A percentile compares a stretch with the other conserved stretches of the same genome.
Conservation (phyloP, 2,329 filamentous ascomycete species). For the Aspergillus sp. region DNA sequence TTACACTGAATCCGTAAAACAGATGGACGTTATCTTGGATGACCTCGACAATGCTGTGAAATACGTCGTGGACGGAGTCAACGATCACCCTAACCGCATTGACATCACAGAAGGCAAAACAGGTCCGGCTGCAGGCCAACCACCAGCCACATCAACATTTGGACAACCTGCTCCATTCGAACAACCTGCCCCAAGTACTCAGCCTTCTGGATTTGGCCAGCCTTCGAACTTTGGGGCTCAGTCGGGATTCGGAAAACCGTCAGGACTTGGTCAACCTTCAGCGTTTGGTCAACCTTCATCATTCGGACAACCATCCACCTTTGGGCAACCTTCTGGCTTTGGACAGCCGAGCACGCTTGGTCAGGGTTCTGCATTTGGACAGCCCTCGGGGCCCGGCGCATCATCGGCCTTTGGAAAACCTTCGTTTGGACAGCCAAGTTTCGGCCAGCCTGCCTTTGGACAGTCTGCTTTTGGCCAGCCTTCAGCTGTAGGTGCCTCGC, state of each 20-base stretch:
- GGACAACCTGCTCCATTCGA: conserved; percentile 38
- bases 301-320: conserved; percentile 18
- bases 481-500: conserved; percentile 19
- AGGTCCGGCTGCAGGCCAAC: conserved; percentile 14
- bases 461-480: conserved; percentile 26
- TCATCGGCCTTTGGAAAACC: conserved; percentile 33
- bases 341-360: conserved; percentile 22
- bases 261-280: conserved; percentile 21
- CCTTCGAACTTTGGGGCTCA: conserved; percentile 21
- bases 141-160: conserved; percentile 21
- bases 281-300: conserved; percentile 28
- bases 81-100: conserved; percentile 71
- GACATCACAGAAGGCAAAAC: conserved; percentile 48
- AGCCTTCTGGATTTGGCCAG: conserved; percentile 25
- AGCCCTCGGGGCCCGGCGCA: conserved; percentile 30
- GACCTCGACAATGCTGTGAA: conserved; percentile 70
- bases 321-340: conserved; percentile 23
- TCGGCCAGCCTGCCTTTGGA: conserved; percentile 26
- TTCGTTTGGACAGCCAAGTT: conserved; percentile 42
- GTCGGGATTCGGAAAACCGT: conserved; percentile 18
- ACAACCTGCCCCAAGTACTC: conserved; percentile 26
- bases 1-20: conserved; percentile 63
- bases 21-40: conserved; percentile 67
- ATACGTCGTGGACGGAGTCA: conserved; percentile 64
- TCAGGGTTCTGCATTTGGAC: conserved; percentile 39